Evolutionary conservation across 2,329 filamentous ascomycete genomes (phyloP).

Genomic region (Madurella mycetomatis): DNA sequence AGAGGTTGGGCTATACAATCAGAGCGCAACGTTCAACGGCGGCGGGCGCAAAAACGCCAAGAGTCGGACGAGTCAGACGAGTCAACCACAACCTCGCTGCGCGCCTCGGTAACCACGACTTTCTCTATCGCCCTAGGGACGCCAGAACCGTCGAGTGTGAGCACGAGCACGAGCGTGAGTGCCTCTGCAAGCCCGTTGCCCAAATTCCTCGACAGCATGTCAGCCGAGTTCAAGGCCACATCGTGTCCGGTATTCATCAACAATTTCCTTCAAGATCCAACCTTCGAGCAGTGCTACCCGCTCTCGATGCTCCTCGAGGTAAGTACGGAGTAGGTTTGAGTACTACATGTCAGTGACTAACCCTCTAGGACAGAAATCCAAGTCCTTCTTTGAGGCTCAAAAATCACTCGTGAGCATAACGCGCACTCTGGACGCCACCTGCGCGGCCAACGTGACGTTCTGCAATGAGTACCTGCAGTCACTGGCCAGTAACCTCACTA

Average conservation of each 20-base stretch:
- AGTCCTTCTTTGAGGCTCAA: slow-evolving; percentile 75
- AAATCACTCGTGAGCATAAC: slow-evolving; percentile 69
- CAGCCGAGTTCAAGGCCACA: slow-evolving; percentile 54
- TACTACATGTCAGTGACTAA: background rate
- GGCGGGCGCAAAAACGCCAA: slow-evolving; percentile 19
- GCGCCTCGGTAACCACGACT: slow-evolving; percentile 28
- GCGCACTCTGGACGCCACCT: slow-evolving; percentile 73
- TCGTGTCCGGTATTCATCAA: slow-evolving; percentile 66
- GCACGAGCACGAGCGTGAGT: slow-evolving; percentile 26
- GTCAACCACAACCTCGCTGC: slow-evolving; percentile 17
- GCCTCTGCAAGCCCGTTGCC: slow-evolving; percentile 46
- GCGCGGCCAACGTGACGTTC: slow-evolving; percentile 58
- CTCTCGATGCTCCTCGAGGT: slow-evolving; percentile 80
- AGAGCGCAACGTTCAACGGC: slow-evolving; percentile 30
- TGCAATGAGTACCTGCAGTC: slow-evolving; percentile 63
- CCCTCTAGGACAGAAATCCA: slow-evolving; percentile 59
- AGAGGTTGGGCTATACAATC: slow-evolving; percentile 37
- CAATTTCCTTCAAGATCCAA: slow-evolving; percentile 58
- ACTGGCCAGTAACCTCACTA: slow-evolving; percentile 62
- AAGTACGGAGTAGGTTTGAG: slow-evolving; percentile 29
- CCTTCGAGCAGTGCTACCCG: slow-evolving; percentile 72
- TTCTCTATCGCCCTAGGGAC: slow-evolving; percentile 31
- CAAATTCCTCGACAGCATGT: slow-evolving; percentile 62
- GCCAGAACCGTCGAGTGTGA: slow-evolving; percentile 15
- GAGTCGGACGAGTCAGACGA: background rate